phyloP scores from a whole-genome alignment of 306 rosid genomes.

The Glycine soja region DNA sequence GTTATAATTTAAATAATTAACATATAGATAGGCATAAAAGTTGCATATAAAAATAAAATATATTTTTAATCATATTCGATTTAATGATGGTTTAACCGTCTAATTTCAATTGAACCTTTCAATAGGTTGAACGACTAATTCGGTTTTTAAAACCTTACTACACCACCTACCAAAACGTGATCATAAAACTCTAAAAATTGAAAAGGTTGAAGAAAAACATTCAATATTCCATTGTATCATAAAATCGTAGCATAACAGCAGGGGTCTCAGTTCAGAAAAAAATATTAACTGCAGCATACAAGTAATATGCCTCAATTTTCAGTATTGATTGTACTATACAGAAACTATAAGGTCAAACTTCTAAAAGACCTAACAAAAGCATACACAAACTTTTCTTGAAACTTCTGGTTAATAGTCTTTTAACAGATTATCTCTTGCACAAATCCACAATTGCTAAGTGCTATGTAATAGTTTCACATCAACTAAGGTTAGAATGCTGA shows the following conservation, averaged over 20 bases:
- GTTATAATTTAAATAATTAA: neutral
- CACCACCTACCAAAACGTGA: too few relatives aligned
- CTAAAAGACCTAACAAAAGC: constrained; percentile 9
- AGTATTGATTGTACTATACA: constrained; percentile 40
- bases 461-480: constrained; percentile 30
- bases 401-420: constrained; percentile 20
- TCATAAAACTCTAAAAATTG: too few relatives aligned
- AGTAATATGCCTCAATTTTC: constrained; percentile 30
- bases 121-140: neutral
- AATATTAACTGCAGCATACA: neutral
- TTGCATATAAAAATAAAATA: neutral
- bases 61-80: neutral
- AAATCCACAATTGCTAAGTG: constrained; percentile 32
- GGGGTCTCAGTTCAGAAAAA: too few relatives aligned
- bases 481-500: constrained; percentile 44
- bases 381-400: neutral
- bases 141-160: neutral
- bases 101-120: neutral
- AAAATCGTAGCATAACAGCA: neutral
- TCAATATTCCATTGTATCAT: neutral
- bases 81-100: neutral
- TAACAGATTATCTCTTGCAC: neutral
- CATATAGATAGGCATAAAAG: neutral
- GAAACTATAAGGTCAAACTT: constrained; percentile 25
- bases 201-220: neutral